Conservation (phyloP, 2,329 filamentous ascomycete genomes). For the Bipolaris bicolor region DNA sequence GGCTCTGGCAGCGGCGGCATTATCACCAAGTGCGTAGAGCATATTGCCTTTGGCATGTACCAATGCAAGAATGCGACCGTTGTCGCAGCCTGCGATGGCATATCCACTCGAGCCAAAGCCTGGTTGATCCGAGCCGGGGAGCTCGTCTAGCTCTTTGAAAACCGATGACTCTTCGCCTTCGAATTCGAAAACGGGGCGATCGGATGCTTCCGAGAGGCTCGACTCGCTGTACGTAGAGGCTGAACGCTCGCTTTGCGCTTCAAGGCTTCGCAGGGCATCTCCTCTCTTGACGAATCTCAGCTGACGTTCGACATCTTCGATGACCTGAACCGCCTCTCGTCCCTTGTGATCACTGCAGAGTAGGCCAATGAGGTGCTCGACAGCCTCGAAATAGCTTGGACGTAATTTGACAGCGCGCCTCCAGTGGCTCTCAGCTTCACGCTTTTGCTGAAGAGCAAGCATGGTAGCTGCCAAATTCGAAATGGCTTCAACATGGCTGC, state of each 20-base stretch:
- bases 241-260: conserved; percentile 65
- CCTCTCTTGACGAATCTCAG: conserved; percentile 60
- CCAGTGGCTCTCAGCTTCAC: conserved; percentile 89
- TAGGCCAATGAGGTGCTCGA: conserved; percentile 89
- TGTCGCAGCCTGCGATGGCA: conserved; percentile 81
- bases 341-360: conserved; percentile 81
- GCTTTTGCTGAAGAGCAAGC: conserved; percentile 78
- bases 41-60: conserved; percentile 99
- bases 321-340: conserved; percentile 84
- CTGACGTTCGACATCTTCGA: conserved; percentile 80
- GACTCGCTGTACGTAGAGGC: conserved; percentile 64
- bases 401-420: conserved; percentile 79
- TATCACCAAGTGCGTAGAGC: conserved; percentile 87
- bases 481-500: conserved; percentile 85
- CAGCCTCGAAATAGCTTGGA: conserved; percentile 90
- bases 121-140: conserved; percentile 52
- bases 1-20: conserved; percentile 78
- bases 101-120: conserved; percentile 83
- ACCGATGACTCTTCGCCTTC: conserved; percentile 53
- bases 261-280: conserved; percentile 57
- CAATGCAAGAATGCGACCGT: conserved; percentile 89
- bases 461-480: conserved; percentile 92
- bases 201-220: conserved; percentile 61
- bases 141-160: conserved; percentile 48
- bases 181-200: conserved; percentile 62